Base-by-base conservation (phyloP, 2,329 filamentous ascomycete genomes). In the Trichophyton equinum region DNA sequence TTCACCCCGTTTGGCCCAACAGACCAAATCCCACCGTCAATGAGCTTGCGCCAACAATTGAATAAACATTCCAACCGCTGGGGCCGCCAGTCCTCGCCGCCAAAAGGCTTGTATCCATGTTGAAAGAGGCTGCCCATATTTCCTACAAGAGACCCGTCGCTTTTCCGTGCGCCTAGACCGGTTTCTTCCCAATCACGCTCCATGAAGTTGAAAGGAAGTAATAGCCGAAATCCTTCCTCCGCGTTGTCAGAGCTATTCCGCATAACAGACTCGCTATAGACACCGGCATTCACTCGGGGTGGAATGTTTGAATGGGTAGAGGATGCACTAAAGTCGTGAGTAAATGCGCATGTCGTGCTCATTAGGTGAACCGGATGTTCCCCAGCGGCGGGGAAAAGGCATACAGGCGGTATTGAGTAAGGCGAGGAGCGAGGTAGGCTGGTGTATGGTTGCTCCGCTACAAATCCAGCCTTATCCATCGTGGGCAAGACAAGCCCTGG, bases 1-100 rank as follows among this genome's bases (percentile, higher is more conserved):
- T 59, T 33, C 3, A 60, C 46, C 42, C 58, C 58, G 25, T 60
- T 30, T 1, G 33, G 7, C 33, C 47, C 58, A 60, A 60, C 47
- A 6, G 36, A 30, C 58, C 58, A 60, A 20, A 60, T 4, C 5
- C 30, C 46, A 25, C 40, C 44, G 15, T 53, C 58, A n/a, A 60
- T 27, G 13, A 60, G 58, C 58, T 60, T 60, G 25, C 42, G 36
- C 58, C 58, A 59, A 22, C 58, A 60, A 33, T 55, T 27, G 33
- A 60, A 60, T 44, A 60, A 20, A 33, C 44, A 36, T 33, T 60
- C 44, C 13, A 60, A 38, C 27, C 58, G 25, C 58, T 55, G 46
- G 20, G 58, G 15, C 6, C 58, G 58, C 13, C 3, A 20, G 42
- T 7, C 5, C 1, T 49, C 42, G 1, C 58, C 58, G 27, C 42